Evolutionary conservation across 2,329 filamentous ascomycete species (phyloP).

Genomic region (Alternaria sp.): DNA sequence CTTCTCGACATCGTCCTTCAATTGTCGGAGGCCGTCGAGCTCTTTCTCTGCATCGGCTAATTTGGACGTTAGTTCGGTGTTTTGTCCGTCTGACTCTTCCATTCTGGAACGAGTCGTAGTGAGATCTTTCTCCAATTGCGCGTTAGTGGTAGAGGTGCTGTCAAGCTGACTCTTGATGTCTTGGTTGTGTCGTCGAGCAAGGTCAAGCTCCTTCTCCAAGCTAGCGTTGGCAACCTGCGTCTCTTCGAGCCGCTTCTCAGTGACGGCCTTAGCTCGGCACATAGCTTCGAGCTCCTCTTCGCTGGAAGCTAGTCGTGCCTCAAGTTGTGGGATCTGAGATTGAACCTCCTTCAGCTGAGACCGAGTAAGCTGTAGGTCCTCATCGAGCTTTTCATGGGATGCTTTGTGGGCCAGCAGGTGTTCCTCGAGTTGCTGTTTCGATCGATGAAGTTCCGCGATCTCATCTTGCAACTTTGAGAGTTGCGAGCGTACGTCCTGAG

Average conservation of each 20-base stretch:
- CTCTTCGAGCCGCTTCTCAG: conserved; percentile 25
- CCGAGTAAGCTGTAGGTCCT: conserved; percentile 19
- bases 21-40: conserved; percentile 21
- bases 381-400: conserved; percentile 21
- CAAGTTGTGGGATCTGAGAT: conserved; percentile 13
- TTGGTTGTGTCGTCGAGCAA: conserved; percentile 16
- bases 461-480: conserved; percentile 25
- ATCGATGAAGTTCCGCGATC: conserved; percentile 13
- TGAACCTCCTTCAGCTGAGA: conserved; percentile 21
- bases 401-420: conserved; percentile 19
- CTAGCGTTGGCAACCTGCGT: conserved; percentile 14
- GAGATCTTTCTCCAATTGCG: conserved; percentile 27
- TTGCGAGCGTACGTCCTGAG: conserved; percentile 14
- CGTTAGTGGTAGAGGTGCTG: conserved; percentile 8
- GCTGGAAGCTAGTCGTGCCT: conserved; percentile 14
- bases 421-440: conserved; percentile 30
- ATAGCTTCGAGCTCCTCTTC: conserved; percentile 28
- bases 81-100: conserved; percentile 18
- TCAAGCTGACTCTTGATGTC: conserved; percentile 19
- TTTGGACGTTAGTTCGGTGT: conserved; percentile 16
- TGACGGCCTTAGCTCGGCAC: conserved; percentile 17
- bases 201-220: conserved; percentile 29
- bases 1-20: conserved; percentile 17
- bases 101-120: conserved; percentile 16
- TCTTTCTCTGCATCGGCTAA: conserved; percentile 15